Conservation (phyloP, 73 alveolate genomes). For the Paramecium tetraurelia region DNA sequence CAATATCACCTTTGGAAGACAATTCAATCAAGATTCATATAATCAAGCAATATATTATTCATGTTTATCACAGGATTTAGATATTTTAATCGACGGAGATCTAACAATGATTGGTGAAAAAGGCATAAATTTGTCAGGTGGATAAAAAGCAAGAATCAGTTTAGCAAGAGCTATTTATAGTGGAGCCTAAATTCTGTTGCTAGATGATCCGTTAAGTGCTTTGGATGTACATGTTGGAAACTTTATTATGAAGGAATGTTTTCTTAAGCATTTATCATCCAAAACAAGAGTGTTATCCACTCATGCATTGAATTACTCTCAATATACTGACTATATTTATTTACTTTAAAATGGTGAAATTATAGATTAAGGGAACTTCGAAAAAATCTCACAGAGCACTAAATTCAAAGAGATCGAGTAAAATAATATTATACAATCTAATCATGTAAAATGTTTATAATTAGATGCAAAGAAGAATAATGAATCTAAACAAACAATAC, state of each 20-base stretch:
- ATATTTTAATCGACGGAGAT: slow-evolving; percentile 88
- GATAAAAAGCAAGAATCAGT: slow-evolving; percentile 94
- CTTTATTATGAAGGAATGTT: slow-evolving; percentile 78
- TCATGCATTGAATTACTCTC: slow-evolving; percentile 84
- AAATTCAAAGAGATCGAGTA: not conserved
- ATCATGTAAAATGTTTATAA: not conserved
- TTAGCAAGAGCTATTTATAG: slow-evolving; percentile 95
- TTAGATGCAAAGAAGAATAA: not conserved
- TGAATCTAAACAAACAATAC: not conserved
- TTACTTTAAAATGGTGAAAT: slow-evolving; percentile 81
- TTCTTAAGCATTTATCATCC: slow-evolving; percentile 71
- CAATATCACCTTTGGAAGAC: slow-evolving; percentile 85
- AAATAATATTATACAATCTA: not conserved
- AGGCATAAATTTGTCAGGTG: slow-evolving; percentile 95
- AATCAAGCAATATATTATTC: slow-evolving; percentile 63
- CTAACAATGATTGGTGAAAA: slow-evolving; percentile 94
- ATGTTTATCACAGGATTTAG: slow-evolving; percentile 78
- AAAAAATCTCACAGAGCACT: not conserved
- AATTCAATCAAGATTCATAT: slow-evolving; percentile 80
- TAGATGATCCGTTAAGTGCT: slow-evolving; percentile 96
- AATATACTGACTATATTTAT: slow-evolving; percentile 78
- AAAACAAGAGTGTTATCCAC: slow-evolving; percentile 91
- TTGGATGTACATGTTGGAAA: slow-evolving; percentile 91
- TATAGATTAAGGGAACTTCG: slow-evolving; percentile 60
- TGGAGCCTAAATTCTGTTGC: slow-evolving; percentile 77